Conservation (phyloP, 1,139 yeast genomes). For the Pichia sp. region DNA sequence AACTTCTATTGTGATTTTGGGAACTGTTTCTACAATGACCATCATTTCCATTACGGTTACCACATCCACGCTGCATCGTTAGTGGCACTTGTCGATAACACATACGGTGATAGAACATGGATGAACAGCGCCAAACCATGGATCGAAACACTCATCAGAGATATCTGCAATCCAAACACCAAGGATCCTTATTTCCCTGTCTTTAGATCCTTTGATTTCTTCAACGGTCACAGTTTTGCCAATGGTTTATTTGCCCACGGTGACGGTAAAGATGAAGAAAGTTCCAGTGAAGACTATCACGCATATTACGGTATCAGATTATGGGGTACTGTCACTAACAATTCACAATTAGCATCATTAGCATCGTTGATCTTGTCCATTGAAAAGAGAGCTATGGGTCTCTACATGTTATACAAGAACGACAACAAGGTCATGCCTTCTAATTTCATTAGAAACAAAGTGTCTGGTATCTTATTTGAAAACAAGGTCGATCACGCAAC, state of each 20-base stretch:
- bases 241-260: slow-evolving; percentile 72
- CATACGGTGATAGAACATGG: slow-evolving; percentile 49
- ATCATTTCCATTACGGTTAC: slow-evolving; percentile 80
- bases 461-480: slow-evolving; percentile 76
- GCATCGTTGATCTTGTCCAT: slow-evolving; percentile 64
- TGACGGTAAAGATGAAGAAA: slow-evolving; percentile 80
- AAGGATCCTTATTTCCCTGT: slow-evolving; percentile 66
- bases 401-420: slow-evolving; percentile 55
- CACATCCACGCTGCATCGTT: slow-evolving; percentile 74
- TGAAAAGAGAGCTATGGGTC: slow-evolving; percentile 55
- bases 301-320: slow-evolving; percentile 68
- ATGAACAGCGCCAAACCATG: slow-evolving; percentile 48
- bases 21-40: slow-evolving; percentile 75
- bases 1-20: slow-evolving; percentile 61
- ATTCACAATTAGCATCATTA: slow-evolving; percentile 49
- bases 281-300: slow-evolving; percentile 75
- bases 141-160: slow-evolving; percentile 62
- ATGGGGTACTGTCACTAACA: slow-evolving; percentile 63
- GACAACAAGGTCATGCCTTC: slow-evolving; percentile 56
- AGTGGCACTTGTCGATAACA: slow-evolving; percentile 52
- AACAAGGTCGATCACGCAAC: slow-evolving; percentile 93
- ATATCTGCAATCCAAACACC: slow-evolving; percentile 63
- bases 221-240: slow-evolving; percentile 80
- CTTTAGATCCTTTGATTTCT: slow-evolving; percentile 77
- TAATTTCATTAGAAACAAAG: slow-evolving; percentile 59